Evolutionary conservation across 345 rosid genomes (phyloP), one percentile per base, ranked within the genome.

Genomic region (Stellera chamaejasme): DNA sequence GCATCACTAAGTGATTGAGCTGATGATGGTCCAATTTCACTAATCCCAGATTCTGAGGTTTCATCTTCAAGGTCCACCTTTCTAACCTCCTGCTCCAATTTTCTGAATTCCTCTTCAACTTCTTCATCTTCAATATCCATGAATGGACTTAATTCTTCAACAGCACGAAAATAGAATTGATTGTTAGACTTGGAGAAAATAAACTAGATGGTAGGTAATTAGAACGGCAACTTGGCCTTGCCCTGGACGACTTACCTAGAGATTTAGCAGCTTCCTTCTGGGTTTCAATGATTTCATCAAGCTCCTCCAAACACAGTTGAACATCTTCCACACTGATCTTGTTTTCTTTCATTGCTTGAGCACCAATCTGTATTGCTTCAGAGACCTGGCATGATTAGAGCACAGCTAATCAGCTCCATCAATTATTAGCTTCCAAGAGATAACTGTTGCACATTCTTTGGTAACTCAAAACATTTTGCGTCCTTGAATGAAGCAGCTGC

Each of bases 281-380:
- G 10, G 79, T 75, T 62, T 82, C 75, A 53, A 84, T 79, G 59
- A 68, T 63, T 69, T 86, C 96, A 55, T 86, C 84, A 16, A 92
- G 71, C 71, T 85, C 88, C 63, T 82, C 95, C 55, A 88, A 61
- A 67, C 78, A 92, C 19, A 67, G 69, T 63, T 92, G 80, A 57
- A 88, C 84, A 63, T 92, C 96, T 61, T 86, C 95, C 56, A 77
- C 76, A 61, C 79, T 84, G 69, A 85, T 76, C 72, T 64, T 76
- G 63, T 73, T 78, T 62, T 78, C 75, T 68, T 88, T 84, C 61
- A 85, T 80, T 50, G 77, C 93, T 70, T 41, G 84, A 43, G 87
- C 90, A 64, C 96, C 98, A 45, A 85, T 79, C 70, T 77, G 79
- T 56, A 92, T 75, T 39, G 90, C 96, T 71, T 85, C 96, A 27